phyloP scores from a whole-genome alignment of 257 asterid species.

The Gardenia jasminoides region DNA sequence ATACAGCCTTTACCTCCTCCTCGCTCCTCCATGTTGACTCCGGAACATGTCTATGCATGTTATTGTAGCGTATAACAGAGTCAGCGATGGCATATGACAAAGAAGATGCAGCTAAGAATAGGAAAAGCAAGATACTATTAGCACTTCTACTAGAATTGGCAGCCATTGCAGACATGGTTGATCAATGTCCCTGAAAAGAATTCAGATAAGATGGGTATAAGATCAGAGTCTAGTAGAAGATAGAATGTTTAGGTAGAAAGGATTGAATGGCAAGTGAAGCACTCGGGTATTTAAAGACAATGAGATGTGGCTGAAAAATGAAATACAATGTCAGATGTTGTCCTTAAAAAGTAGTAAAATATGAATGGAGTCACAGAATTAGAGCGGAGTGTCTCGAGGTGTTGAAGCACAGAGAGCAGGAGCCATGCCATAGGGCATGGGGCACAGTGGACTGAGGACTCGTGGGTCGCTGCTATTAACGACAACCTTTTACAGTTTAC shows the following conservation, averaged over 20 bases:
- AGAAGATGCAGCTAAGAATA: conserved; percentile 34
- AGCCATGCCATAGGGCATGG: not conserved
- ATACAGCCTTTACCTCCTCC: conserved; percentile 41
- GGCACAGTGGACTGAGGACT: not conserved
- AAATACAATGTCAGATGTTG: too few relatives aligned
- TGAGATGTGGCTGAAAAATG: too few relatives aligned
- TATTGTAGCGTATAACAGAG: conserved; percentile 23
- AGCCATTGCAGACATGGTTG: conserved; percentile 50
- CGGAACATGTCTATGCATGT: conserved; percentile 1
- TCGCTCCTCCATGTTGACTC: conserved; percentile 23
- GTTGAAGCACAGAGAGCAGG: not conserved
- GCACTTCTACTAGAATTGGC: not conserved
- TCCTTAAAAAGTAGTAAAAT: not conserved
- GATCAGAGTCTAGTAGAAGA: not conserved
- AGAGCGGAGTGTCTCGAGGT: not conserved
- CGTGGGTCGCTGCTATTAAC: conserved; percentile 3
- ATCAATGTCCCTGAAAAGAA: not conserved
- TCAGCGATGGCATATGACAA: conserved; percentile 27
- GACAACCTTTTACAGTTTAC: too few relatives aligned
- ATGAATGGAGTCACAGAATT: not conserved
- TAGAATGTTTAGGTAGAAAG: not conserved
- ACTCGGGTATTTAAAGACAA: conserved; percentile 6
- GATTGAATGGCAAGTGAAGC: not conserved
- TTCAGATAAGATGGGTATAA: not conserved
- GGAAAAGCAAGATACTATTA: conserved; percentile 30